Evolutionary conservation across 1,284 basidiomycete species (phyloP).

Genomic region (Phylloporus sp.): DNA sequence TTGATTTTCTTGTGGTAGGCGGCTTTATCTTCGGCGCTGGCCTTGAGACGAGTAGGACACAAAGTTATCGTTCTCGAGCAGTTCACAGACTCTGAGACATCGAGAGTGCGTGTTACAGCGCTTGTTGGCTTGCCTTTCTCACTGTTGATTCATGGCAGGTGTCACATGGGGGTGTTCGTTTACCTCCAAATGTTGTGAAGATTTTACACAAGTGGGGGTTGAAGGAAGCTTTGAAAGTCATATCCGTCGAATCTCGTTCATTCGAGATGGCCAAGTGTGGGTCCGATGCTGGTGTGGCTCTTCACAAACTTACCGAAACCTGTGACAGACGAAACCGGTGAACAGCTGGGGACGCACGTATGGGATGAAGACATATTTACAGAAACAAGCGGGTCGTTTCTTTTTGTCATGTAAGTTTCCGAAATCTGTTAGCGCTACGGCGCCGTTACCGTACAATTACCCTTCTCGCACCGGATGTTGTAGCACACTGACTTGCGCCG

Average conservation of each 20-base stretch:
- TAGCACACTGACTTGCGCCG: conserved; percentile 36
- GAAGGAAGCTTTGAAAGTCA: conserved; percentile 39
- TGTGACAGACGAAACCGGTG: conserved; percentile 49
- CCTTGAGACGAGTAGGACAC: conserved; percentile 59
- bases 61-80: conserved; percentile 57
- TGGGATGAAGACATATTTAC: conserved; percentile 59
- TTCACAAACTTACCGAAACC: conserved; percentile 7
- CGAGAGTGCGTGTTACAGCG: conserved; percentile 34
- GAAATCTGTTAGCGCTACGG: neutral
- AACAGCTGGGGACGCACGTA: conserved; percentile 51
- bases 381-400: conserved; percentile 58
- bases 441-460: neutral
- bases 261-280: conserved; percentile 46
- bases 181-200: conserved; percentile 61
- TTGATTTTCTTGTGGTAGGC: conserved; percentile 54
- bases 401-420: conserved; percentile 51
- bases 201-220: conserved; percentile 62
- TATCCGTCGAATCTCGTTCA: conserved; percentile 43
- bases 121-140: neutral
- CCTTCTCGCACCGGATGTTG: conserved; percentile 7
- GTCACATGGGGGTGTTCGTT: conserved; percentile 46
- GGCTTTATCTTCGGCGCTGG: conserved; percentile 56
- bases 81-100: conserved; percentile 33
- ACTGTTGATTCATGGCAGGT: conserved; percentile 6
- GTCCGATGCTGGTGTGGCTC: conserved; percentile 15